These are phyloP conservation scores for Trifolium pratense DNA, from an alignment of 306 rosid species.

Conservation along the genomic window DNA sequence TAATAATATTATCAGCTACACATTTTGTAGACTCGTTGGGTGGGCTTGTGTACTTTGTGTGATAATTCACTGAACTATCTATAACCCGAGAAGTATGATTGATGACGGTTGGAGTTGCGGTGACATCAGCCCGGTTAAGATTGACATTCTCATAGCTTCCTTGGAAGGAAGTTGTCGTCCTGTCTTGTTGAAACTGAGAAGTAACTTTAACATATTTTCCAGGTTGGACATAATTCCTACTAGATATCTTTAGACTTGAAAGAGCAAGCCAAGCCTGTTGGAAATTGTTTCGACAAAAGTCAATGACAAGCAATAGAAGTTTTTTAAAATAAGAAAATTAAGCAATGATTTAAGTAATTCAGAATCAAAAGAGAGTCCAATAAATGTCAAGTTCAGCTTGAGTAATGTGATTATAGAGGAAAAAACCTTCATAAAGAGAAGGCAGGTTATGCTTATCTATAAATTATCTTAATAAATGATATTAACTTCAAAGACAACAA, in stretches of 20 bases:
- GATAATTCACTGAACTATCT: slow-evolving; percentile 49
- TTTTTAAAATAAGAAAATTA: slow-evolving; percentile 8
- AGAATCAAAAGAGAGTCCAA: slow-evolving; percentile 26
- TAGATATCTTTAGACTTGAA: slow-evolving; percentile 68
- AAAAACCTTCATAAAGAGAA: slow-evolving; percentile 20
- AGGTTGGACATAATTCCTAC: slow-evolving; percentile 61
- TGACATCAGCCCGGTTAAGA: slow-evolving; percentile 43
- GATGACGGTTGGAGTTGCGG: slow-evolving; percentile 47
- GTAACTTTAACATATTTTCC: slow-evolving; percentile 59
- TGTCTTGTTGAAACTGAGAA: slow-evolving; percentile 41
- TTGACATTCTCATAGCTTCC: slow-evolving; percentile 43
- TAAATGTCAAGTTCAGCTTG: slow-evolving; percentile 17
- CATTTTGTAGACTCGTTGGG: slow-evolving; percentile 42
- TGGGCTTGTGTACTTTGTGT: slow-evolving; percentile 45
- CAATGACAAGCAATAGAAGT: slow-evolving; percentile 33
- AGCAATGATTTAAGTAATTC: neutral
- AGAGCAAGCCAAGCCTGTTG: slow-evolving; percentile 81
- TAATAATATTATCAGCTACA: slow-evolving; percentile 45
- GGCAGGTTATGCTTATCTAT: neutral
- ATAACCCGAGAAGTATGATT: slow-evolving; percentile 48
- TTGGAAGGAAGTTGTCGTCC: slow-evolving; percentile 44
- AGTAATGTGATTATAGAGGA: slow-evolving; percentile 17
- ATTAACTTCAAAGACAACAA: slow-evolving; percentile 34
- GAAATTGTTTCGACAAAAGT: slow-evolving; percentile 35
- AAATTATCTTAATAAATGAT: slow-evolving; percentile 8